Conservation (phyloP, 805 yeast genomes). For the Vanderwaltozyma polyspora region DNA sequence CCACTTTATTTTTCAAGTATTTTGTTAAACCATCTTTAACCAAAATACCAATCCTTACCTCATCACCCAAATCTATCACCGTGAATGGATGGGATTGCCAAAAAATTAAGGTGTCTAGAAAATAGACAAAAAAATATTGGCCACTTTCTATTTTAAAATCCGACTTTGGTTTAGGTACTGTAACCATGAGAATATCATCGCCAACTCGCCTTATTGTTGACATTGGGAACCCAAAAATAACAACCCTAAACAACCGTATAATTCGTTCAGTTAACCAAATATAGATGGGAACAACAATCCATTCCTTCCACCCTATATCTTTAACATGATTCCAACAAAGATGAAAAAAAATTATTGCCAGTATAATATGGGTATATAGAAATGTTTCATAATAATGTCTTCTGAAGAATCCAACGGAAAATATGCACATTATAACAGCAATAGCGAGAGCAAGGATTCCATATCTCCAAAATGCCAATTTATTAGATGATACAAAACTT, state of each 20-base stretch:
- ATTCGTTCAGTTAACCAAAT: slow-evolving; percentile 36
- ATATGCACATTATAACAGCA: slow-evolving; percentile 18
- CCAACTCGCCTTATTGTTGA: slow-evolving; percentile 12
- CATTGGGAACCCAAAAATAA: slow-evolving; percentile 11
- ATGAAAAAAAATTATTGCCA: slow-evolving; percentile 32
- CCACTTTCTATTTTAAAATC: slow-evolving; percentile 35
- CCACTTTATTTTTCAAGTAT: slow-evolving; percentile 22
- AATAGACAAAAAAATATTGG: slow-evolving; percentile 35
- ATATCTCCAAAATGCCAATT: slow-evolving; percentile 29
- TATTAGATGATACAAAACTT: slow-evolving; percentile 4
- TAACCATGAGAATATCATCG: slow-evolving; percentile 12
- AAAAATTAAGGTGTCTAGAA: slow-evolving; percentile 35
- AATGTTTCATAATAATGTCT: slow-evolving; percentile 35
- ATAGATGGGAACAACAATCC: slow-evolving; percentile 29
- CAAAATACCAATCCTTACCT: slow-evolving; percentile 32
- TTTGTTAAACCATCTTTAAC: slow-evolving; percentile 40
- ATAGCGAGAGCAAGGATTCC: slow-evolving; percentile 31
- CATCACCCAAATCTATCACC: slow-evolving; percentile 31
- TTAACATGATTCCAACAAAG: slow-evolving; percentile 39
- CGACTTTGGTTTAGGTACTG: slow-evolving; percentile 7
- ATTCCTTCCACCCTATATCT: slow-evolving; percentile 33
- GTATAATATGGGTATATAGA: slow-evolving; percentile 32
- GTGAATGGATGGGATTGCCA: slow-evolving; percentile 55
- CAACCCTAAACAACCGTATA: slow-evolving; percentile 27
- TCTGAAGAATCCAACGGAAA: slow-evolving; percentile 27